These are phyloP conservation scores for Pyricularia grisea DNA, from an alignment of 2,329 filamentous ascomycete genomes.

Conservation along the genomic window DNA sequence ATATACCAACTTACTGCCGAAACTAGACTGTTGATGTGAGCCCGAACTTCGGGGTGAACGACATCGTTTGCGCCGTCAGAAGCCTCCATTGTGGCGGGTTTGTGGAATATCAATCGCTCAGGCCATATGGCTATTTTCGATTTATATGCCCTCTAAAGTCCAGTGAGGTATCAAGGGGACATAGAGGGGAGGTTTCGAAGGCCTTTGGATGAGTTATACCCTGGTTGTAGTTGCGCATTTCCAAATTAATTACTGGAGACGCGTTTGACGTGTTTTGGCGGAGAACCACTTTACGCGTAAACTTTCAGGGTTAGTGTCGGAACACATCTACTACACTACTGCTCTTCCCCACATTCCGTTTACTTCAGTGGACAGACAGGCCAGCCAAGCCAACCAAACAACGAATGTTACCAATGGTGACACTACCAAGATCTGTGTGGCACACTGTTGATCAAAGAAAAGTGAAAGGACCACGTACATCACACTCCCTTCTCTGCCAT, in stretches of 20 bases:
- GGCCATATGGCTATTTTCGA: not conserved
- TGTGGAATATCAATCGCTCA: not conserved
- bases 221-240: not conserved
- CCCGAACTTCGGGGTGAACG: slow-evolving; percentile 86
- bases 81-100: slow-evolving; percentile 40
- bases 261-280: not conserved
- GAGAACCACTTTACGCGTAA: not conserved
- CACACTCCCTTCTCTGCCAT: not conserved
- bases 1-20: slow-evolving; percentile 60
- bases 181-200: not conserved
- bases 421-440: not conserved
- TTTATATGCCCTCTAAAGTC: not conserved
- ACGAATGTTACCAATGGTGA: not conserved
- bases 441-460: not conserved
- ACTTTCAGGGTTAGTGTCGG: not conserved
- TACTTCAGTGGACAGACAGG: too few species aligned
- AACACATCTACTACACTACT: too few species aligned
- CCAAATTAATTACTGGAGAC: not conserved
- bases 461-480: not conserved
- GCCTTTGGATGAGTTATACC: not conserved
- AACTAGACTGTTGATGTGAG: slow-evolving; percentile 87
- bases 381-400: not conserved
- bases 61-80: slow-evolving; percentile 44
- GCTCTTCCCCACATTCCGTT: too few species aligned
- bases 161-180: not conserved